Evolutionary conservation across 805 yeast genomes (phyloP).

Genomic region (Candida arabinofermentans): DNA sequence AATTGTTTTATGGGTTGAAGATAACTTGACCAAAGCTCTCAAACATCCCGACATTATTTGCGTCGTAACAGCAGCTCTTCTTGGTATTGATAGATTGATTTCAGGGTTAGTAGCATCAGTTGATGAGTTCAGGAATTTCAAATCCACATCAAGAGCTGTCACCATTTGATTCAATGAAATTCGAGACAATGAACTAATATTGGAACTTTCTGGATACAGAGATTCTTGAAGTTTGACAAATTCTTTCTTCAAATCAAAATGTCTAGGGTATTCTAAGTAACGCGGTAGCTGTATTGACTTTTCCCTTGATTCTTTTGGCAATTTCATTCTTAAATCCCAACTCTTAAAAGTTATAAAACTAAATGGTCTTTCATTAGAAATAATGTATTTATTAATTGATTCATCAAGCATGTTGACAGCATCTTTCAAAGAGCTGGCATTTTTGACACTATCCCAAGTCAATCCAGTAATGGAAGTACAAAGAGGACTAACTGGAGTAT

Average conservation of each 20-base stretch:
- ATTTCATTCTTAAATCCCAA: slow-evolving; percentile 70
- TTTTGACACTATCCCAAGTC: slow-evolving; percentile 58
- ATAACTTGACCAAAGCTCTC: slow-evolving; percentile 42
- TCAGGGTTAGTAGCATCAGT: slow-evolving; percentile 8
- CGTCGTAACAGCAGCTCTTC: slow-evolving; percentile 45
- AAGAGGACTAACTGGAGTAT: slow-evolving; percentile 60
- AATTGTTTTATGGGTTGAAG: slow-evolving; percentile 49
- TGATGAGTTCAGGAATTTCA: slow-evolving; percentile 16
- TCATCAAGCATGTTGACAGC: slow-evolving; percentile 55
- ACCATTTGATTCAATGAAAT: slow-evolving; percentile 18
- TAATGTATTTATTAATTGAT: slow-evolving; percentile 41
- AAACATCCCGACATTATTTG: slow-evolving; percentile 42
- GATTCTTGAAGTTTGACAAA: slow-evolving; percentile 63
- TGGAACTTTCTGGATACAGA: slow-evolving; percentile 50
- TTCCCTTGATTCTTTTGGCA: slow-evolving; percentile 80
- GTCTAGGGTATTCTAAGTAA: slow-evolving; percentile 69
- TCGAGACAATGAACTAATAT: slow-evolving; percentile 28
- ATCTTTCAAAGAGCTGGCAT: slow-evolving; percentile 57
- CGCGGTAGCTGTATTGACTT: slow-evolving; percentile 67
- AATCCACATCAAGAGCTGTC: slow-evolving; percentile 17
- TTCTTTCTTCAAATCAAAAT: slow-evolving; percentile 75
- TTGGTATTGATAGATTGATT: slow-evolving; percentile 29
- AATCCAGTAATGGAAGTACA: slow-evolving; percentile 50
- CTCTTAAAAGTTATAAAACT: slow-evolving; percentile 61
- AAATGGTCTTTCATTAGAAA: slow-evolving; percentile 45